Conservation (phyloP, 2,329 filamentous ascomycete species). For the Neonectria ditissima region DNA sequence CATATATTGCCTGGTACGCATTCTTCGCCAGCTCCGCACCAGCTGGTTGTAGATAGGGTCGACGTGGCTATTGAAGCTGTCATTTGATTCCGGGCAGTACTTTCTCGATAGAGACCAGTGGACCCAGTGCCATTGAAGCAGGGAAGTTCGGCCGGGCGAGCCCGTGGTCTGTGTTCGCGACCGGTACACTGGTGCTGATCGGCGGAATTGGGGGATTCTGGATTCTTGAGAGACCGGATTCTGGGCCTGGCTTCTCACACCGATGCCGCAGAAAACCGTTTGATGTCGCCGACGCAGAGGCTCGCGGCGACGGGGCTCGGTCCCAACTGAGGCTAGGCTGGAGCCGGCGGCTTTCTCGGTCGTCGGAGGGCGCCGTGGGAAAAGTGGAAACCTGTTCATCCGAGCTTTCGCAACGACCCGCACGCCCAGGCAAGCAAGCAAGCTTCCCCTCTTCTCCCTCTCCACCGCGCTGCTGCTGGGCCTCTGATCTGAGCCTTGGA, state of each 20-base stretch:
- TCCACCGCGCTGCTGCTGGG: background rate
- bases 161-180: background rate
- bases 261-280: background rate
- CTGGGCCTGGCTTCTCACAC: background rate
- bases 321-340: conserved; percentile 29
- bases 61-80: no score
- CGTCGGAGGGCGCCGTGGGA: conserved; percentile 40
- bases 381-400: conserved; percentile 25
- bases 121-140: no score
- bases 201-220: background rate
- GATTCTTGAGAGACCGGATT: background rate
- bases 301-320: conserved; percentile 4
- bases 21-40: no score
- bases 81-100: no score
- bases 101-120: no score
- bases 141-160: conserved; percentile 10
- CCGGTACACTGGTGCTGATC: no score
- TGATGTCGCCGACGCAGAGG: background rate
- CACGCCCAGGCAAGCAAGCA: no score
- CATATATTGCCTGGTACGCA: no score
- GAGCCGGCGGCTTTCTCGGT: conserved; percentile 26
- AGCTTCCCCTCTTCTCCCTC: background rate
- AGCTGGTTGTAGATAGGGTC: no score
- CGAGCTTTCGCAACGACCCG: conserved; percentile 10
- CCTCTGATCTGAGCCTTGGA: background rate